Evolutionary conservation across 805 yeast genomes (phyloP).

Genomic region (Wickerhamomyces ciferrii): DNA sequence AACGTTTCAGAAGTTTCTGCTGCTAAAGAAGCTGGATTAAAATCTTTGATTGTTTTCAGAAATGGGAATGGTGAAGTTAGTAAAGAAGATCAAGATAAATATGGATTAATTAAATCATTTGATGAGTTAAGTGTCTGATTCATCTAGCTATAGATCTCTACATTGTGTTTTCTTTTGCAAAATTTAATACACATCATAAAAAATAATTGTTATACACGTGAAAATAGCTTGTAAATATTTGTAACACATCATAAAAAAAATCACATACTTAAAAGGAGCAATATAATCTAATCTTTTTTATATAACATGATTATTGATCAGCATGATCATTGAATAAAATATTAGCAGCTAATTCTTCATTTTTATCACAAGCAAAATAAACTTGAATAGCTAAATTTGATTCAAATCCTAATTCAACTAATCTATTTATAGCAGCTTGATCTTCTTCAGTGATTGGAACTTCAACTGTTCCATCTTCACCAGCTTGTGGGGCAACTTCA

Average conservation of each 20-base stretch:
- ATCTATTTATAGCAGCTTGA: conserved; percentile 80
- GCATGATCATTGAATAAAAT: conserved; percentile 65
- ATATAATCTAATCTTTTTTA: too few relatives aligned
- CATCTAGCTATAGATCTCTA: too few relatives aligned
- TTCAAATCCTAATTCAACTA: conserved; percentile 92
- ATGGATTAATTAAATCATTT: conserved; percentile 25
- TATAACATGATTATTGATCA: too few relatives aligned
- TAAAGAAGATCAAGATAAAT: conserved; percentile 25
- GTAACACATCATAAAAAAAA: too few relatives aligned
- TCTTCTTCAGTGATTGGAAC: conserved; percentile 75
- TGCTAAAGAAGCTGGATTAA: conserved; percentile 61
- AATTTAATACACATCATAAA: too few relatives aligned
- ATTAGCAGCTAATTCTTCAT: conserved; percentile 96
- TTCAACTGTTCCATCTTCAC: conserved; percentile 35
- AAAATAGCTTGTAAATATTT: neutral
- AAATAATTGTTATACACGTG: neutral
- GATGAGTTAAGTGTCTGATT: conserved; percentile 14
- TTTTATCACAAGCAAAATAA: conserved; percentile 95
- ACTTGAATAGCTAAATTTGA: conserved; percentile 85
- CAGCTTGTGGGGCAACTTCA: conserved; percentile 32
- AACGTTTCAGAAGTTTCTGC: conserved; percentile 74
- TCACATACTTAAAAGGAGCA: too few relatives aligned
- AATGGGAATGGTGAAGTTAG: conserved; percentile 66
- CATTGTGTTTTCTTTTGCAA: too few relatives aligned
- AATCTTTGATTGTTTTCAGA: conserved; percentile 53